Evolutionary conservation across 306 rosid species (phyloP).

Genomic region (Sphenostylis stenocarpa): DNA sequence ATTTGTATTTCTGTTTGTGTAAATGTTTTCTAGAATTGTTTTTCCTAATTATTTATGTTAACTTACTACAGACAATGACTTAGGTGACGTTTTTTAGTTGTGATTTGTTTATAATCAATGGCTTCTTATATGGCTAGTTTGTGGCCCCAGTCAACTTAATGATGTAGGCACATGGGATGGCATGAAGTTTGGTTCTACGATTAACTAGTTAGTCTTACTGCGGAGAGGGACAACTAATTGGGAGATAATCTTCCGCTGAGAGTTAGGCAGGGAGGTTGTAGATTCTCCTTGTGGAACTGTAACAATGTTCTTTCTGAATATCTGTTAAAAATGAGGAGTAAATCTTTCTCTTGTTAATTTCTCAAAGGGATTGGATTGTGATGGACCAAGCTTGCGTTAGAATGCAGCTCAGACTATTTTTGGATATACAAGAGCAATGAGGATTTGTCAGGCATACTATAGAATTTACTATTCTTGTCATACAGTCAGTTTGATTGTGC

Average conservation of each 20-base stretch:
- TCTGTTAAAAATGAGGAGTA: constrained; percentile 6
- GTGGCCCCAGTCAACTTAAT: background rate
- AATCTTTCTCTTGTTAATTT: constrained; percentile 16
- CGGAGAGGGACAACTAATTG: background rate
- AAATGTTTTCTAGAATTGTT: background rate
- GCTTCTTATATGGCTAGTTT: background rate
- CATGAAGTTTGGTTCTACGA: background rate
- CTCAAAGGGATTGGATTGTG: constrained; percentile 5
- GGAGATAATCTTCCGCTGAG: background rate
- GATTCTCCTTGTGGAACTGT: constrained; percentile 4
- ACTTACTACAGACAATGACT: constrained; percentile 5
- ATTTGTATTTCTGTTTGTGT: background rate
- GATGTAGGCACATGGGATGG: constrained; percentile 15
- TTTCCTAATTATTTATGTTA: background rate
- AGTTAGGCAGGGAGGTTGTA: background rate
- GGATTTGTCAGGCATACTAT: background rate
- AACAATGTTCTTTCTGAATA: background rate
- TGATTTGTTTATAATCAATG: constrained; percentile 3
- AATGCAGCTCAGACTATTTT: constrained; percentile 12
- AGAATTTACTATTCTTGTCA: background rate
- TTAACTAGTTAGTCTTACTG: background rate
- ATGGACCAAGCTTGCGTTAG: background rate
- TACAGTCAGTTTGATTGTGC: no score
- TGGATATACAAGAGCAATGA: background rate
- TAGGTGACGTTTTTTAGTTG: background rate